Conservation (phyloP, 2,329 filamentous ascomycete genomes). For the Colletotrichum tabaci region DNA sequence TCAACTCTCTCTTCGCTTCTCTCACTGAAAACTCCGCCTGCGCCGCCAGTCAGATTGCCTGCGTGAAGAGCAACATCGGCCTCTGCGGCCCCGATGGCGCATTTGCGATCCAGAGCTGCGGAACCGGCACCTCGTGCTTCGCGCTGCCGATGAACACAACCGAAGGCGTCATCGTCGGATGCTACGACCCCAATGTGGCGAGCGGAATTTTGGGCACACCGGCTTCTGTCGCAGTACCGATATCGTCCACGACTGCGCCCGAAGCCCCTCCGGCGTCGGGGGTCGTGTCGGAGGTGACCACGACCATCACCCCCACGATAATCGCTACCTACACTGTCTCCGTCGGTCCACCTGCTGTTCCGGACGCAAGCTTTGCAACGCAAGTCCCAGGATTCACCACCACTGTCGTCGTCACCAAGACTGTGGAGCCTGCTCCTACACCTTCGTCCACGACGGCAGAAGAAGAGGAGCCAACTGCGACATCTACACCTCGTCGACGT, state of each 20-base stretch:
- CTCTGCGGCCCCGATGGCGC: conserved; percentile 58
- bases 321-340: conserved; percentile 38
- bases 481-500: conserved; percentile 17
- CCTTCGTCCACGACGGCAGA: conserved; percentile 19
- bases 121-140: conserved; percentile 60
- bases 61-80: conserved; percentile 65
- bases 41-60: conserved; percentile 63
- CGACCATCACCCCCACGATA: conserved; percentile 30
- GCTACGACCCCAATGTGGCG: conserved; percentile 59
- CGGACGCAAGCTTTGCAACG: conserved; percentile 3
- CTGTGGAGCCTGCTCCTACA: conserved; percentile 9
- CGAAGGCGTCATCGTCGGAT: conserved; percentile 64
- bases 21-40: conserved; percentile 65
- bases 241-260: conserved; percentile 6
- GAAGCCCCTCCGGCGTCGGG: conserved; percentile 14
- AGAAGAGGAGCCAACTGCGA: conserved; percentile 29
- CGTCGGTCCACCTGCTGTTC: conserved; percentile 22
- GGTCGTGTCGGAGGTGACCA: conserved; percentile 21
- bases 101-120: conserved; percentile 60
- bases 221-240: conserved; percentile 39
- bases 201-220: conserved; percentile 58
- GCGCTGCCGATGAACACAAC: conserved; percentile 68
- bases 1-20: conserved; percentile 64
- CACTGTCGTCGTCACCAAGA: conserved; percentile 36
- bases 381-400: conserved; percentile 20